These are phyloP conservation scores for Hamamelis virginiana DNA, from an alignment of 164 flowering plant genomes.

Conservation along the genomic window DNA sequence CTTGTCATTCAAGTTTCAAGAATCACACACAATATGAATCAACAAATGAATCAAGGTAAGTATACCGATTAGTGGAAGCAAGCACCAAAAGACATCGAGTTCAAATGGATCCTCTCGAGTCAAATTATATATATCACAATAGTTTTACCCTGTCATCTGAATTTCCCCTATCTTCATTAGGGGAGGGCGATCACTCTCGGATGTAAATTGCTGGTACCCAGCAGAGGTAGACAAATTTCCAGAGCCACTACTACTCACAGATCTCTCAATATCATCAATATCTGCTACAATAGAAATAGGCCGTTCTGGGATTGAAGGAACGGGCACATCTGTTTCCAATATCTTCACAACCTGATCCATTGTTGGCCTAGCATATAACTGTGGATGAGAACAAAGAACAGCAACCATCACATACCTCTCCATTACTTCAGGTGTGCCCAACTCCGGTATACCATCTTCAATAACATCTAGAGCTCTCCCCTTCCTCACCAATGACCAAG, in stretches of 20 bases:
- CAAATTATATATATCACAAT: not conserved
- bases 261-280: slow-evolving; percentile 62
- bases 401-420: slow-evolving; percentile 73
- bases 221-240: slow-evolving; percentile 47
- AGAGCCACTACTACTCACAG: slow-evolving; percentile 58
- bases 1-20: not conserved
- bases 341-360: slow-evolving; percentile 91
- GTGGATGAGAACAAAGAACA: slow-evolving; percentile 76
- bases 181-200: slow-evolving; percentile 13
- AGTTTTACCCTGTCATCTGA: not conserved
- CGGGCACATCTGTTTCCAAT: slow-evolving; percentile 61
- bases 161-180: not conserved
- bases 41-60: slow-evolving; percentile 11
- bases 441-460: slow-evolving; percentile 75
- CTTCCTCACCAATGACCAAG: slow-evolving; percentile 65
- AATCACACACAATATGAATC: slow-evolving; percentile 7
- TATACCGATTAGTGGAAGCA: slow-evolving; percentile 9
- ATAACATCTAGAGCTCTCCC: slow-evolving; percentile 64
- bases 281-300: slow-evolving; percentile 58
- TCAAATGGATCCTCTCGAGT: not conserved
- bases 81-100: not conserved
- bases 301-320: slow-evolving; percentile 73
- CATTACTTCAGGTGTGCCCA: slow-evolving; percentile 47
- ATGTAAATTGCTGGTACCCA: slow-evolving; percentile 50
- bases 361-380: slow-evolving; percentile 78